Evolutionary conservation across 495 filamentous ascomycete genomes (phyloP).

Genomic region (Penicillium daleae): DNA sequence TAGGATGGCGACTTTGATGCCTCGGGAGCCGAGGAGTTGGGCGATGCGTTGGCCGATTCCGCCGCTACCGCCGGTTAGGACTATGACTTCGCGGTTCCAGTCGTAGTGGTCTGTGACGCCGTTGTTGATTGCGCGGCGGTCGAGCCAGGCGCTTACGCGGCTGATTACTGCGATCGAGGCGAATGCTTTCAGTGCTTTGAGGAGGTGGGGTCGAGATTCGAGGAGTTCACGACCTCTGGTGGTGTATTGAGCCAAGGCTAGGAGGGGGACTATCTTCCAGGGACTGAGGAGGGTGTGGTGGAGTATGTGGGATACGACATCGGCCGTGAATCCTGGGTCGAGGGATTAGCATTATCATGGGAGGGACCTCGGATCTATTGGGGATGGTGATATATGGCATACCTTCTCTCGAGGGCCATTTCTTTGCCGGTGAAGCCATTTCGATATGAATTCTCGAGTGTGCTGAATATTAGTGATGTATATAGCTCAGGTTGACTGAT

Average conservation of each 20-base stretch:
- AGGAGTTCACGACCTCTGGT: slow-evolving; percentile 55
- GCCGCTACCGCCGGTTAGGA: slow-evolving; percentile 71
- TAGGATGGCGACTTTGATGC: slow-evolving; percentile 68
- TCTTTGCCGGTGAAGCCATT: slow-evolving; percentile 29
- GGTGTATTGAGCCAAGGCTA: slow-evolving; percentile 63
- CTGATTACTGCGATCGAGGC: slow-evolving; percentile 50
- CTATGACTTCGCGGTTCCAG: slow-evolving; percentile 70
- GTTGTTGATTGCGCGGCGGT: slow-evolving; percentile 61
- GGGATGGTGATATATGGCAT: background rate
- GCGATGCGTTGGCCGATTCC: slow-evolving; percentile 70
- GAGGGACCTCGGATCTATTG: background rate
- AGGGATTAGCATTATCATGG: background rate
- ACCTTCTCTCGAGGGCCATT: slow-evolving; percentile 43
- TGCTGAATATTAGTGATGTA: background rate
- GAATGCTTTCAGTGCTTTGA: slow-evolving; percentile 31
- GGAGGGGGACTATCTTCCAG: slow-evolving; percentile 56
- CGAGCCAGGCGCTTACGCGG: slow-evolving; percentile 53
- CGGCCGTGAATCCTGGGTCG: slow-evolving; percentile 60
- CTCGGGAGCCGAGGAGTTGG: slow-evolving; percentile 57
- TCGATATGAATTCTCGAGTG: background rate
- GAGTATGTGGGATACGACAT: slow-evolving; percentile 59
- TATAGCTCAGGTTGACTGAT: too few species aligned
- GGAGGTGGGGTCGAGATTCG: slow-evolving; percentile 46
- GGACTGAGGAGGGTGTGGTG: slow-evolving; percentile 62
- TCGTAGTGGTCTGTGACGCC: slow-evolving; percentile 62